Percentiles rank a stretch among this genome's conserved stretches.
Evolutionary conservation across 768 basidiomycete genomes (phyloP).

Genomic region (Kwoniella bestiolae): DNA sequence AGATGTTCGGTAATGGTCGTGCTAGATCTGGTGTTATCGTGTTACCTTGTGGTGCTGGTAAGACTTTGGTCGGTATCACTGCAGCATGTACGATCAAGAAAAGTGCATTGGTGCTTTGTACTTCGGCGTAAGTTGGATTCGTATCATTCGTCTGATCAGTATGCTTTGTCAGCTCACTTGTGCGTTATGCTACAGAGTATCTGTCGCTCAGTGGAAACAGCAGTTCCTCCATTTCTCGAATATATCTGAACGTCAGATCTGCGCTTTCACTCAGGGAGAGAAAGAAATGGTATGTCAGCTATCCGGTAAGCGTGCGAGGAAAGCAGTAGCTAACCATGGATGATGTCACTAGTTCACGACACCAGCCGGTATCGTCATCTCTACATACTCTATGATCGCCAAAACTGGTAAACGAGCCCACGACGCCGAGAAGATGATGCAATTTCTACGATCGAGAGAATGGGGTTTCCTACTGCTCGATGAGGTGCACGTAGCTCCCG

Average conservation of each 20-base stretch:
- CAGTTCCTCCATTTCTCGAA: slow-evolving; percentile 99
- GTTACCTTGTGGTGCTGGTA: slow-evolving; percentile 96
- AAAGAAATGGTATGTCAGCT: slow-evolving; percentile 79
- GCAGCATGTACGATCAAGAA: slow-evolving; percentile 99
- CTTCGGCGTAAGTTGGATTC: slow-evolving; percentile 77
- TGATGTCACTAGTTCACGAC: slow-evolving; percentile 74
- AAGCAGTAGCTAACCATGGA: slow-evolving; percentile 1
- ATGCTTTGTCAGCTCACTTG: neutral
- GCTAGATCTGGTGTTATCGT: slow-evolving; percentile 98
- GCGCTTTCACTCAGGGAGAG: slow-evolving; percentile 93
- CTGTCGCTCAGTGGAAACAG: slow-evolving; percentile 97
- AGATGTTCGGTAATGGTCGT: slow-evolving; percentile 99
- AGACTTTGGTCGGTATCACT: slow-evolving; percentile 98
- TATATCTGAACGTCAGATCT: slow-evolving; percentile 93
- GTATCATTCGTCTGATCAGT: neutral
- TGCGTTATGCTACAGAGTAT: slow-evolving; percentile 51
- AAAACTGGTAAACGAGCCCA: slow-evolving; percentile 98
- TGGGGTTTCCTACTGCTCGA: slow-evolving; percentile 99
- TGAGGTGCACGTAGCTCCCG: slow-evolving; percentile 98
- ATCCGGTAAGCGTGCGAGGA: neutral
- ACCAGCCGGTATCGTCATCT: slow-evolving; percentile 96
- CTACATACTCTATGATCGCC: slow-evolving; percentile 99
- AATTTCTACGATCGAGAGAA: slow-evolving; percentile 94
- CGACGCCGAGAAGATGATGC: slow-evolving; percentile 99
- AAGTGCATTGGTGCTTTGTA: slow-evolving; percentile 94